phyloP scores from a whole-genome alignment of 306 rosid genomes.

The Hylodesmum podocarpum region DNA sequence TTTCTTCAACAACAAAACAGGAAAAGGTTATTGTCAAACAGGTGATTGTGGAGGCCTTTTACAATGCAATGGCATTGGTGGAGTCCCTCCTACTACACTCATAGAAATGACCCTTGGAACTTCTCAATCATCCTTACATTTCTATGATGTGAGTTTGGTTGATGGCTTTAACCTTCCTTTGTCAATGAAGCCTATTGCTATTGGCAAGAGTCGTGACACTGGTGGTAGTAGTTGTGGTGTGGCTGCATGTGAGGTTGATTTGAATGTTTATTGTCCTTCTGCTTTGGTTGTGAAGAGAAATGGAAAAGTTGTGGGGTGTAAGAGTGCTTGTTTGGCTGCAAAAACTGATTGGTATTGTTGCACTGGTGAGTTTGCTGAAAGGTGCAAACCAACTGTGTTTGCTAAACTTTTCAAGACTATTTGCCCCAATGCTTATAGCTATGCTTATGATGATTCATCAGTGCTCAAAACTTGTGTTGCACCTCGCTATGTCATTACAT shows the following conservation, averaged over 20 bases:
- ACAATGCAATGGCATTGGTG: constrained; percentile 58
- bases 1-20: constrained; percentile 42
- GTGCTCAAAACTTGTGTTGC: constrained; percentile 63
- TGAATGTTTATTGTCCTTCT: constrained; percentile 61
- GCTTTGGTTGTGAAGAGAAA: constrained; percentile 41
- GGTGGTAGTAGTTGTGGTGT: constrained; percentile 37
- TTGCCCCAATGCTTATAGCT: constrained; percentile 65
- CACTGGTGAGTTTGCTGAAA: constrained; percentile 54
- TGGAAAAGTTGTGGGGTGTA: constrained; percentile 74
- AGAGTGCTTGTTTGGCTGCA: constrained; percentile 73
- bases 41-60: constrained; percentile 68
- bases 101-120: constrained; percentile 72
- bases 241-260: constrained; percentile 57
- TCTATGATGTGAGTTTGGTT: constrained; percentile 71
- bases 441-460: constrained; percentile 59
- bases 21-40: constrained; percentile 55
- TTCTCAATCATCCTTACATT: constrained; percentile 49
- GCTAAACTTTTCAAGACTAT: constrained; percentile 56
- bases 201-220: constrained; percentile 37
- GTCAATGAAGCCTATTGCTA: constrained; percentile 50
- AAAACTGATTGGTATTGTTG: constrained; percentile 64
- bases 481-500: constrained; percentile 51
- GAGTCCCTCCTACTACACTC: constrained; percentile 67
- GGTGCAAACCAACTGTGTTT: constrained; percentile 55
- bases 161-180: constrained; percentile 73